Base-by-base conservation (phyloP, 345 rosid species). In the Syzygium oleosum region DNA sequence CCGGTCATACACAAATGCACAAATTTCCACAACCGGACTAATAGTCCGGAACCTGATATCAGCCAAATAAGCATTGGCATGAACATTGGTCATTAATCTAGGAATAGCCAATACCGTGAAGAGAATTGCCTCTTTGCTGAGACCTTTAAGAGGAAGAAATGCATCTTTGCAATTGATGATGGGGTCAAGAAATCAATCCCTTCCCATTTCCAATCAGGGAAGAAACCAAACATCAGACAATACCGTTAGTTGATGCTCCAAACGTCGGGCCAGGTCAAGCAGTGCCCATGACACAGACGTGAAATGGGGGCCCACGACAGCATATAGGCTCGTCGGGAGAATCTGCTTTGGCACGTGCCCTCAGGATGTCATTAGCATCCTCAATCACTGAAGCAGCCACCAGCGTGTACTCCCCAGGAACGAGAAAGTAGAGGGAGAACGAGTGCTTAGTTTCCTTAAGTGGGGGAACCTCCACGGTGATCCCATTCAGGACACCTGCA, bases 281-380 rank as follows among this genome's bases (percentile, higher is more conserved):
- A n/a, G 94, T 91, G 43, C 99, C 99, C 21, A 91, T 34, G 79
- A 95, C 98, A 80, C 94, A 92, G 59, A 97, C 91, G 85, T 94
- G 98, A 84, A 95, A 98, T 9, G 99, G 99, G 23, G 99, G 98
- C 23, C 99, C 99, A n/a, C 98, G 95, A 34, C 99, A 98, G 90
- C 94, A 94, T 68, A 98, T 97, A 11, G 99, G 97, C 90, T 98
- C 99, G 49, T 96, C 97, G 16, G 95, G 90, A 4, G 95, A 94
- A 59, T 90, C 92, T 0, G 96, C 93, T 91, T 90, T 93, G 25
- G 99, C 99, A 65, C 99, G 93, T 85, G 98, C 94, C 91, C 99
- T 92, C 58, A 98, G 95, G 85, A 97, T 91, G 84, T 95, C 96
- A 89, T 94, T 97, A 15, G 99, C 96, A 87, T 95, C 96, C 88